These are phyloP conservation scores for Danielia oregonensis DNA, from an alignment of 805 yeast species.

Conservation along the genomic window DNA sequence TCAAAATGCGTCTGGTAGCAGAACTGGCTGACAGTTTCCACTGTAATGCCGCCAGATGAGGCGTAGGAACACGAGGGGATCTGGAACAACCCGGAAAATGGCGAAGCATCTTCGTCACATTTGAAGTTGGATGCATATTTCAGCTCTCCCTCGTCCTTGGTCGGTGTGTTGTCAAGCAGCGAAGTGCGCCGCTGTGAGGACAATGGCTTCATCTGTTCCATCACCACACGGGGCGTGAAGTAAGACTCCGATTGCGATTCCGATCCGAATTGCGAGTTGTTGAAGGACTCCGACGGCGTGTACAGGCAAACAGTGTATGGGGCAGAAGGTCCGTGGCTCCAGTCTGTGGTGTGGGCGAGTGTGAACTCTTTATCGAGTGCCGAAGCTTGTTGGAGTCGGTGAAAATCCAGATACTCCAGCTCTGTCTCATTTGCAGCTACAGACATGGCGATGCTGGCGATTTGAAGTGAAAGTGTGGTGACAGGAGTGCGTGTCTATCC, in stretches of 20 bases:
- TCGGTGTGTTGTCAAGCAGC: constrained; percentile 18
- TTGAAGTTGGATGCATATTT: constrained; percentile 4
- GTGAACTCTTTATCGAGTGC: constrained; percentile 4
- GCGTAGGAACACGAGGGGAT: constrained; percentile 12
- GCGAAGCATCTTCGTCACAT: constrained; percentile 10
- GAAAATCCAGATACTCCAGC: constrained; percentile 4
- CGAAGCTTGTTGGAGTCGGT: constrained; percentile 3
- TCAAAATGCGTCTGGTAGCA: constrained; percentile 33
- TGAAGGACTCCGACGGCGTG: constrained; percentile 9
- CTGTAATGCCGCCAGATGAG: constrained; percentile 1
- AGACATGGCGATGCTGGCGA: too few species aligned
- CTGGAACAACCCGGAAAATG: constrained; percentile 15
- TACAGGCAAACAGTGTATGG: constrained; percentile 28
- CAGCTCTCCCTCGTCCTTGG: constrained; percentile 20
- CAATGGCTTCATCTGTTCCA: constrained; percentile 18
- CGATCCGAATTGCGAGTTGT: background rate
- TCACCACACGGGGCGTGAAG: constrained; percentile 20
- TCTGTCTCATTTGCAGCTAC: too few species aligned
- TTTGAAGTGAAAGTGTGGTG: background rate
- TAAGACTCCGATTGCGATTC: constrained; percentile 14
- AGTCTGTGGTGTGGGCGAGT: constrained; percentile 8
- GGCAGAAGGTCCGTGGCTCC: constrained; percentile 27
- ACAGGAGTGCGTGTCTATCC: too few species aligned
- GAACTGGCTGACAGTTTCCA: constrained; percentile 5
- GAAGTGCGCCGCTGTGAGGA: constrained; percentile 17